Conservation (phyloP, 2,329 filamentous ascomycete species). For the Cladophialophora exuberans region DNA sequence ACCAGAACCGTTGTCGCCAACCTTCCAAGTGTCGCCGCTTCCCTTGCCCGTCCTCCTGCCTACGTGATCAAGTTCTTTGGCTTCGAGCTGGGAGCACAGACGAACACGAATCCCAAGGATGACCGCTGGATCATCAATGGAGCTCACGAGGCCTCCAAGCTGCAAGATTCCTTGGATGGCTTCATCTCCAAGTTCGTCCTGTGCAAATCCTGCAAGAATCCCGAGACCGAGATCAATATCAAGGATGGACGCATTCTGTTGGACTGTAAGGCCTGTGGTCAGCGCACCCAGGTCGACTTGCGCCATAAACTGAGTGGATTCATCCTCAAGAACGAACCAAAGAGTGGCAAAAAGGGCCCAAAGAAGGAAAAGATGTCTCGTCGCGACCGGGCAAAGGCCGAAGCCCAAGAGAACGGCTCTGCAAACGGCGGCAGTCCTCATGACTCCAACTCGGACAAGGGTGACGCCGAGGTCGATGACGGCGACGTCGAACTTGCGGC, state of each 20-base stretch:
- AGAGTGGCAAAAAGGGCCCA: constrained; percentile 86
- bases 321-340: constrained; percentile 94
- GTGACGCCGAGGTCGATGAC: constrained; percentile 64
- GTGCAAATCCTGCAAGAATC: constrained; percentile 99
- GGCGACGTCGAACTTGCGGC: constrained; percentile 69
- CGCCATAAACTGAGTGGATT: constrained; percentile 96
- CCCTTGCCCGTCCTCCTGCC: constrained; percentile 85
- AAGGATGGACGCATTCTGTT: constrained; percentile 90
- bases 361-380: constrained; percentile 93
- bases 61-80: constrained; percentile 99
- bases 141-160: constrained; percentile 89
- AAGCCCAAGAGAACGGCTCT: constrained; percentile 56
- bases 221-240: constrained; percentile 93
- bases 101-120: constrained; percentile 94
- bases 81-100: constrained; percentile 97
- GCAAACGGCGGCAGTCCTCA: constrained; percentile 64
- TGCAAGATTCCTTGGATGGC: constrained; percentile 96
- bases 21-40: constrained; percentile 87
- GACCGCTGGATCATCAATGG: constrained; percentile 99
- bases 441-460: constrained; percentile 67
- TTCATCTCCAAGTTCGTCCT: constrained; percentile 99
- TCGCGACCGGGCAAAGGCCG: constrained; percentile 70
- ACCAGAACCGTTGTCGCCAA: constrained; percentile 84
- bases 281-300: constrained; percentile 86
- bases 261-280: constrained; percentile 98